Base-by-base conservation (phyloP, 345 rosid genomes). In the Bruguiera sexangula region DNA sequence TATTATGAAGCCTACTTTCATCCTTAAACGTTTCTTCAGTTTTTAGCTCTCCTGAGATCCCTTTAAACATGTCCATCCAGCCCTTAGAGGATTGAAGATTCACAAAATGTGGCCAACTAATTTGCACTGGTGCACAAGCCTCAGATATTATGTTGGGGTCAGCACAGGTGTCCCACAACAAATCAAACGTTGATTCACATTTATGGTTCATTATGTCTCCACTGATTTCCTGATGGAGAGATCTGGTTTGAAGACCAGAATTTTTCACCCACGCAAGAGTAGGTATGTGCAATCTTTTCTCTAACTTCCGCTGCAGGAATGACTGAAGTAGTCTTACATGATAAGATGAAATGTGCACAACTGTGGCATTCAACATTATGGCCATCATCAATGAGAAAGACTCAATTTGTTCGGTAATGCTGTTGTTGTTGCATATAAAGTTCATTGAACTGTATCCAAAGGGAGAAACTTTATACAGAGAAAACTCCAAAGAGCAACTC, bases 161-260 rank as follows among this genome's bases (percentile, higher is more conserved):
- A 73, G 89, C 86, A 78, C 92, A 90, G 36, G 69, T 57, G 74
- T 79, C 75, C 98, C 92, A 89, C 60, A 90, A 81, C 67, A 73
- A 80, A 70, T 80, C 69, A 71, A 79, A 79, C 9, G 65, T 57
- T 34, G 81, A 78, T 75, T 82, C 81, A 72, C 74, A 78, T 52
- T 77, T 77, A 57, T 26, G 72, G 67, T 67, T 82, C 67, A 74
- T 77, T 68, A 68, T 55, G 67, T 75, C 83, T 19, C 65, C 72
- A 77, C 67, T 75, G 31, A 80, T 69, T 72, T 73, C 80, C 60
- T 72, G 85, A 78, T 72, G 51, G 64, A 48, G 69, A 75, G 77
- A 67, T 71, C 75, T 62, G 74, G 83, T 43, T 59, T 75, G 82
- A 78, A 6, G 63, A 64, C 68, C 74, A 63, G 81, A 87, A 61